These are phyloP conservation scores for Simmondsia chinensis DNA, from an alignment of 148 eudicot genomes.

Conservation along the genomic window DNA sequence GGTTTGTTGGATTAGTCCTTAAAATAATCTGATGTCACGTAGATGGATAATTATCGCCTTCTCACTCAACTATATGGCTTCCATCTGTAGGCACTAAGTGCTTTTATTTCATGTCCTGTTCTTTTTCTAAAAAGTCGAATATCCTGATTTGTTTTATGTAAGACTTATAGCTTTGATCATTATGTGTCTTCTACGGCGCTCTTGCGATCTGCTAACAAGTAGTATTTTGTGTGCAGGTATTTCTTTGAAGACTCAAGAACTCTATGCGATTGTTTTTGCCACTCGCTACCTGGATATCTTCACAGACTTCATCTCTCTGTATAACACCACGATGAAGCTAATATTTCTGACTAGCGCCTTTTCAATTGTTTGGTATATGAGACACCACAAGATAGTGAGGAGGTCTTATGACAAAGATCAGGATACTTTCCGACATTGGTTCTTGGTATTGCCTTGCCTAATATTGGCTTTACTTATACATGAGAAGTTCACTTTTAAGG, in stretches of 20 bases:
- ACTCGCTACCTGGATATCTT: slow-evolving; percentile 96
- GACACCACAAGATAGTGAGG: slow-evolving; percentile 79
- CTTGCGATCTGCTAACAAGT: no score
- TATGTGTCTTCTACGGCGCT: no score
- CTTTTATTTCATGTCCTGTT: no score
- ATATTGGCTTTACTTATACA: slow-evolving; percentile 55
- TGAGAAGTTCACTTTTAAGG: slow-evolving; percentile 73
- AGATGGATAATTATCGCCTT: no score
- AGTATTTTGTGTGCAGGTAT: slow-evolving; percentile 63
- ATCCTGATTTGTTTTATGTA: no score
- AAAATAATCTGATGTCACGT: no score
- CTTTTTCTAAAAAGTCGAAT: no score
- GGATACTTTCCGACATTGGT: slow-evolving; percentile 87
- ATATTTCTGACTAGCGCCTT: slow-evolving; percentile 83
- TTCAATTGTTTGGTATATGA: slow-evolving; percentile 94
- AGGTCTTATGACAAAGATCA: slow-evolving; percentile 95
- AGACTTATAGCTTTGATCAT: no score
- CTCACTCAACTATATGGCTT: no score
- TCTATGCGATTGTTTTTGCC: slow-evolving; percentile 83
- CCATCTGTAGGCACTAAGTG: no score
- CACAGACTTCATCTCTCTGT: slow-evolving; percentile 68
- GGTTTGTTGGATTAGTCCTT: no score
- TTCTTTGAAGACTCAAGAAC: slow-evolving; percentile 95
- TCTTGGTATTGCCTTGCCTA: slow-evolving; percentile 77
- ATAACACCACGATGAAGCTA: slow-evolving; percentile 80